Conservation (phyloP, 2,329 filamentous ascomycete genomes). For the Truncatella angustata region DNA sequence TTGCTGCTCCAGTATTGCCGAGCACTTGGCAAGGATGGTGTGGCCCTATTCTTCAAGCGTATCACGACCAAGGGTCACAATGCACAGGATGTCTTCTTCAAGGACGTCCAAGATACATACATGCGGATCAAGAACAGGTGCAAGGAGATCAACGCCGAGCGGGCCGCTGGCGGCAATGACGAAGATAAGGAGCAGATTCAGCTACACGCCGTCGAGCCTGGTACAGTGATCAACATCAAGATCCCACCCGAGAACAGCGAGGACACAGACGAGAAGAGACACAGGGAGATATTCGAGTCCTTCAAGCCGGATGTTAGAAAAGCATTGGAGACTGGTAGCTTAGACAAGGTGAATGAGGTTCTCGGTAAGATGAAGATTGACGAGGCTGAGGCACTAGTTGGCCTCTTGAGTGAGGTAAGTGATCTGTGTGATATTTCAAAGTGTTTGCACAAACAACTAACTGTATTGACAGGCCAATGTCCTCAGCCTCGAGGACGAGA, state of each 20-base stretch:
- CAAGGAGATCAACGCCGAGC: conserved; percentile 63
- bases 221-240: conserved; percentile 84
- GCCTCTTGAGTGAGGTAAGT: conserved; percentile 69
- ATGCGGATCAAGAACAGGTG: conserved; percentile 75
- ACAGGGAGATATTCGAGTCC: conserved; percentile 74
- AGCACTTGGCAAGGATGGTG: conserved; percentile 82
- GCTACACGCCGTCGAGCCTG: conserved; percentile 91
- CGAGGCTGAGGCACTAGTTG: conserved; percentile 82
- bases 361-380: conserved; percentile 85
- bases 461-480: conserved; percentile 66
- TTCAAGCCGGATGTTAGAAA: conserved; percentile 80
- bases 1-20: conserved; percentile 93
- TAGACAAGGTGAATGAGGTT: conserved; percentile 87
- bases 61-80: conserved; percentile 88
- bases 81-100: conserved; percentile 85
- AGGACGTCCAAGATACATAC: conserved; percentile 90
- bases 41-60: conserved; percentile 91
- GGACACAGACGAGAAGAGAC: conserved; percentile 61
- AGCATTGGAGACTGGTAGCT: conserved; percentile 81
- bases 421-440: conserved; percentile 33
- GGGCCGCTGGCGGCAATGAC: conserved; percentile 46
- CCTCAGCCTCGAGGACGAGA: conserved; percentile 85
- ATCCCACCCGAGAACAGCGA: conserved; percentile 70
- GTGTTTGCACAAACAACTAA: no score
- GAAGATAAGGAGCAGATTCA: conserved; percentile 93